Conservation (phyloP, 176 grass and related monocot species). For the maize (Zea mays) region DNA sequence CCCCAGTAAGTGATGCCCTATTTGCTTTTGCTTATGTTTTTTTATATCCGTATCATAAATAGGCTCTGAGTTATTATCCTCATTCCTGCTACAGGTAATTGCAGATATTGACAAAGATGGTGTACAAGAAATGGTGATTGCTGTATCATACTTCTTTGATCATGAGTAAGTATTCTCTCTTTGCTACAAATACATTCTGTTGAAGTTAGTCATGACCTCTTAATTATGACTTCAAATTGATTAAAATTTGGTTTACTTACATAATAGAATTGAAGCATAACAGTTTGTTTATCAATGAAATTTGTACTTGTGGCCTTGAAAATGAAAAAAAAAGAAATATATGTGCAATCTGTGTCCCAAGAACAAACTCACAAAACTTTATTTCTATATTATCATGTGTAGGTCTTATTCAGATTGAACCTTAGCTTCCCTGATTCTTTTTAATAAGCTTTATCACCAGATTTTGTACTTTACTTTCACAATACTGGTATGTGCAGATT, state of each 20-base stretch:
- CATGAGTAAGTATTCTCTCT: slow-evolving; percentile 57
- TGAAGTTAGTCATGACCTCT: slow-evolving; percentile 5
- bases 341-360: slow-evolving; percentile 14
- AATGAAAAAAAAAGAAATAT: neutral
- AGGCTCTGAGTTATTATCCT: slow-evolving; percentile 25
- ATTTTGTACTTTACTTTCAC: neutral
- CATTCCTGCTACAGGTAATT: slow-evolving; percentile 70
- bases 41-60: slow-evolving; percentile 18
- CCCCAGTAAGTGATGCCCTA: slow-evolving; percentile 59
- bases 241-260: neutral
- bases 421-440: slow-evolving; percentile 9
- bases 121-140: slow-evolving; percentile 88
- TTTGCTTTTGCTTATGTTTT: slow-evolving; percentile 34
- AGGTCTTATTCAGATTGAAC: slow-evolving; percentile 27
- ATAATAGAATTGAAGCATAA: neutral
- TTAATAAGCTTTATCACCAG: slow-evolving; percentile 19
- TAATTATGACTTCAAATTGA: slow-evolving; percentile 15
- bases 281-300: neutral
- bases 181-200: slow-evolving; percentile 8
- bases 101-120: slow-evolving; percentile 95
- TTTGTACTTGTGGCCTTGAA: neutral
- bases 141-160: slow-evolving; percentile 93
- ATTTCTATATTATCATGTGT: slow-evolving; percentile 12
- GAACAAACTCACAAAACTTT: slow-evolving; percentile 23
- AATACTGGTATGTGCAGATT: neutral